phyloP scores from a whole-genome alignment of 805 yeast genomes.

The Starmerella stigmatis region DNA sequence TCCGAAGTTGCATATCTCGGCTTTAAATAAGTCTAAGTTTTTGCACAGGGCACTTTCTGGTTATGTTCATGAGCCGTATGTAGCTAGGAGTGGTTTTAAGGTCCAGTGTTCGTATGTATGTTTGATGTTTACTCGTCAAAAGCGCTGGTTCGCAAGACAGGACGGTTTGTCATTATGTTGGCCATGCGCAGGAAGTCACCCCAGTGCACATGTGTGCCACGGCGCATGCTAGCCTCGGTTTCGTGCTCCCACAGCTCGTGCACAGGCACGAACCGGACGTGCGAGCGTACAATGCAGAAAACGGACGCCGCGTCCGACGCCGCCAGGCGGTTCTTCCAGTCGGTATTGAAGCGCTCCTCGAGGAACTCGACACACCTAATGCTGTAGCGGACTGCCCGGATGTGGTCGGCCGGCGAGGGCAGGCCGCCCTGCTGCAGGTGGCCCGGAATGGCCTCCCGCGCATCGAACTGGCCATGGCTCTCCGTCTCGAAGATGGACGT shows the following conservation, averaged over 20 bases:
- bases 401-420: conserved; percentile 91
- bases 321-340: conserved; percentile 18
- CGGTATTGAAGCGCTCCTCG: conserved; percentile 40
- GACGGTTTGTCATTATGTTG: conserved; percentile 57
- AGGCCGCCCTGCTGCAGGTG: conserved; percentile 96
- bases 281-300: conserved; percentile 70
- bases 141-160: conserved; percentile 17
- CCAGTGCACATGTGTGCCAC: conserved; percentile 89
- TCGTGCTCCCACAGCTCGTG: conserved; percentile 75
- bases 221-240: conserved; percentile 67
- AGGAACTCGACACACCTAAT: conserved; percentile 81
- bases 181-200: conserved; percentile 59
- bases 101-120: too few species aligned
- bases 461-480: conserved; percentile 66
- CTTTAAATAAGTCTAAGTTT: too few species aligned
- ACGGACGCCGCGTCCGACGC: conserved; percentile 42
- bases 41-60: too few species aligned
- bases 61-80: too few species aligned
- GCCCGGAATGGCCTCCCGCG: conserved; percentile 93
- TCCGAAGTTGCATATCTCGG: too few species aligned
- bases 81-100: too few species aligned
- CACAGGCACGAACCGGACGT: conserved; percentile 62
- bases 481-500: conserved; percentile 77
- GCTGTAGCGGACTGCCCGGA: conserved; percentile 79
- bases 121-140: not conserved